Evolutionary conservation across 2,329 filamentous ascomycete species (phyloP), one percentile per base, ranked within the genome.

Genomic region (Exophiala alcalophila): DNA sequence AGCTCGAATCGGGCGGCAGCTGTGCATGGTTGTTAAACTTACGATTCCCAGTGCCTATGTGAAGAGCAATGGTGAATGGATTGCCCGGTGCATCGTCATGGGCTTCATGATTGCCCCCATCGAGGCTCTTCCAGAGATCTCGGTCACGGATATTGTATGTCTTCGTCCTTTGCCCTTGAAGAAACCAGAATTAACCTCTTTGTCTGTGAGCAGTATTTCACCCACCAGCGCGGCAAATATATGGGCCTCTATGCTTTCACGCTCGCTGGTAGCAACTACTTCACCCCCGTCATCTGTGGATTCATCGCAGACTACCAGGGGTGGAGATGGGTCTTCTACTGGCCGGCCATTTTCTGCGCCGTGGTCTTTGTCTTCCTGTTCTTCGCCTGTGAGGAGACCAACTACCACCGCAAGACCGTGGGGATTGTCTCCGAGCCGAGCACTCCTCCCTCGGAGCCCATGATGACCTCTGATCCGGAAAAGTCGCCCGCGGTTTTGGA

Each of bases 21-120:
- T 15, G 12, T 26, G 7, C 32, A 35, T 55, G 76, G 1, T 72
- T 12, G 11, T 5, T 18, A 19, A 14, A 40, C 4, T 35, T n/a
- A 68, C 67, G 64, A 61, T 23, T 11, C 14, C 12, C 8, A 35
- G 16, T 15, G 18, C 69, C 0, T 65, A 70, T 43, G 64, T 66
- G 3, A 67, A 62, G 24, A 66, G 60, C 6, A 65, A 67, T 18
- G 67, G 69, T 5, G 64, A 71, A 47, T 74, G 70, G 70, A 67
- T 68, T 23, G 70, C 67, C 4, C 67, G 66, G 50, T 67, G 68
- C 34, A 63, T 74, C 18, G 53, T 76, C 1, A 65, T 68, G 33
- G 72, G 72, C 1, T 68, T 74, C 45, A 66, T 71, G 20, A 63
- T 61, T 9, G 65, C 71, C 2, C 71, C 72, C 1, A 65, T 72